Evolutionary conservation across 495 filamentous ascomycete species (phyloP).

Genomic region (Penicillium maclennaniae): DNA sequence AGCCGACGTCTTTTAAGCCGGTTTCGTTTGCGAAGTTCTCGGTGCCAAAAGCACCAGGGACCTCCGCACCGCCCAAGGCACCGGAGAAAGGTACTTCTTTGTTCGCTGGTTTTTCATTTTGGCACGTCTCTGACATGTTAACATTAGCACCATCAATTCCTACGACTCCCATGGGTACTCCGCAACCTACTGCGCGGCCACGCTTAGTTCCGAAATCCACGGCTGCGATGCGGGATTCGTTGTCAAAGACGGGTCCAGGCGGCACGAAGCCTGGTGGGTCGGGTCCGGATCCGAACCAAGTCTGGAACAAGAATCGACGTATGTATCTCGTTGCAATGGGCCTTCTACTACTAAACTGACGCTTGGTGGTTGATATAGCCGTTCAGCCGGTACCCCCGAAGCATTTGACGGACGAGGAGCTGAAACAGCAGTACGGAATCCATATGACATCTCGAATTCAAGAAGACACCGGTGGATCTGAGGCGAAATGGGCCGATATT

Average conservation of each 20-base stretch:
- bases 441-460: conserved; percentile 90
- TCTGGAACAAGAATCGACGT: conserved; percentile 99
- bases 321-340: conserved; percentile 31
- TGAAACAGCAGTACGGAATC: conserved; percentile 93
- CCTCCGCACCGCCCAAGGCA: conserved; percentile 50
- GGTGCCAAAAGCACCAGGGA: conserved; percentile 50
- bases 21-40: conserved; percentile 85
- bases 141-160: conserved; percentile 37
- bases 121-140: conserved; percentile 20
- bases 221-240: conserved; percentile 49
- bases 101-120: background rate
- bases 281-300: conserved; percentile 67
- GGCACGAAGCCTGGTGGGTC: conserved; percentile 45
- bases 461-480: conserved; percentile 74
- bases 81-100: conserved; percentile 50
- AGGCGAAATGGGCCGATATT: conserved; percentile 96
- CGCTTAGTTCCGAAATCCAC: conserved; percentile 66
- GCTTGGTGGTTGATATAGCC: conserved; percentile 45
- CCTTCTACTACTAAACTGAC: conserved; percentile 20
- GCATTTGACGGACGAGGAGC: conserved; percentile 93
- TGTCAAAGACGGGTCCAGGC: conserved; percentile 44
- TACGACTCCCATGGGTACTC: conserved; percentile 37
- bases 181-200: conserved; percentile 48
- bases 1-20: conserved; percentile 83
- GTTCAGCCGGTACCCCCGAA: conserved; percentile 76